phyloP scores from a whole-genome alignment of 2,329 filamentous ascomycete species.

The Neurospora sp. region DNA sequence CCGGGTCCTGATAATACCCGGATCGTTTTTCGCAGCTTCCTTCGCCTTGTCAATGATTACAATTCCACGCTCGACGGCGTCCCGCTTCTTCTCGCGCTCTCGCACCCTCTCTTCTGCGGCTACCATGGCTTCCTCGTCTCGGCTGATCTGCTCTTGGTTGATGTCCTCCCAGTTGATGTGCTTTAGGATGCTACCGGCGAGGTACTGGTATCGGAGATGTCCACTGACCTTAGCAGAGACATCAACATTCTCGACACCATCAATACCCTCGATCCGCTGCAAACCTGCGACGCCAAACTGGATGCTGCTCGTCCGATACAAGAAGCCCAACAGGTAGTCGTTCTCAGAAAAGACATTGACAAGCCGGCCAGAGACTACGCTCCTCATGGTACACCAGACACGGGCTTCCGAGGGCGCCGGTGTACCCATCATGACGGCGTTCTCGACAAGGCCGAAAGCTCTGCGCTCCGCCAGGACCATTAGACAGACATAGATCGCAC shows the following conservation, averaged over 20 bases:
- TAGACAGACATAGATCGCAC: constrained; percentile 76
- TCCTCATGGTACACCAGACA: constrained; percentile 69
- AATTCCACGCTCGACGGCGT: constrained; percentile 12
- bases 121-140: constrained; percentile 22
- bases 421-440: constrained; percentile 73
- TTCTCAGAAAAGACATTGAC: constrained; percentile 84
- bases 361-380: constrained; percentile 71
- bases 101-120: constrained; percentile 19
- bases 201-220: constrained; percentile 60
- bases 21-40: constrained; percentile 10
- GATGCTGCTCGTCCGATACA: constrained; percentile 74
- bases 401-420: constrained; percentile 63
- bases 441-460: constrained; percentile 79
- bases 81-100: constrained; percentile 16
- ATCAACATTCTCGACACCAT: constrained; percentile 57
- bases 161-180: constrained; percentile 62
- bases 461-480: constrained; percentile 68
- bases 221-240: constrained; percentile 55
- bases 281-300: constrained; percentile 79
- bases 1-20: constrained; percentile 15
- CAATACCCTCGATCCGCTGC: constrained; percentile 59
- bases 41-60: constrained; percentile 5
- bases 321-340: constrained; percentile 79
- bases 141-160: constrained; percentile 28
- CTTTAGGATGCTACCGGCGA: constrained; percentile 56